Evolutionary conservation across 345 rosid species (phyloP).

Genomic region (Combretum micranthum): DNA sequence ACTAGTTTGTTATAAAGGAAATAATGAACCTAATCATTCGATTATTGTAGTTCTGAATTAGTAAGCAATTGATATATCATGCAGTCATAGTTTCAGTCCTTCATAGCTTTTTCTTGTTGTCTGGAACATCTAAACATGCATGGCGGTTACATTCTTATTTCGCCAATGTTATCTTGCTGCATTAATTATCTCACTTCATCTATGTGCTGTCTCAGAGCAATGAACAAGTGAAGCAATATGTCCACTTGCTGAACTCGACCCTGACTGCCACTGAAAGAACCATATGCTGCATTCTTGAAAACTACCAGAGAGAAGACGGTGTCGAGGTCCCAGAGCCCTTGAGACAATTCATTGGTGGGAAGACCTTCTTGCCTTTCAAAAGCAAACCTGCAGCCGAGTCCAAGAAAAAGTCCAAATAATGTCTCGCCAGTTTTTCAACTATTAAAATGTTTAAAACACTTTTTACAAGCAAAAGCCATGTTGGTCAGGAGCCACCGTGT

Average conservation of each 20-base stretch:
- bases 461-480: not conserved
- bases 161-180: not conserved
- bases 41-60: too few relatives aligned
- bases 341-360: constrained; percentile 63
- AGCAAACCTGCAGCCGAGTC: constrained; percentile 38
- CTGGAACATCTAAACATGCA: not conserved
- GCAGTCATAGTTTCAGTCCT: too few relatives aligned
- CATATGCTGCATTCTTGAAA: constrained; percentile 87
- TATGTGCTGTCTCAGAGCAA: constrained; percentile 45
- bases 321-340: constrained; percentile 74
- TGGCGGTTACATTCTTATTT: too few relatives aligned
- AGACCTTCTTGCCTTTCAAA: constrained; percentile 72
- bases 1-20: too few relatives aligned
- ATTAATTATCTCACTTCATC: not conserved
- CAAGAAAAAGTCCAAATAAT: constrained; percentile 41
- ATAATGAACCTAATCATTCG: too few relatives aligned
- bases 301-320: constrained; percentile 76
- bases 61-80: too few relatives aligned
- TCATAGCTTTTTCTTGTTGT: too few relatives aligned
- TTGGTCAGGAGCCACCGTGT: constrained; percentile 1
- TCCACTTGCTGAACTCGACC: constrained; percentile 84
- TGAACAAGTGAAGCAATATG: constrained; percentile 73
- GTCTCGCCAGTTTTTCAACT: not conserved
- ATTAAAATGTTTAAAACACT: not conserved
- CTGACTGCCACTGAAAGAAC: constrained; percentile 97